Conservation (phyloP, 2,329 filamentous ascomycete genomes). For the Lithohypha guttulata region DNA sequence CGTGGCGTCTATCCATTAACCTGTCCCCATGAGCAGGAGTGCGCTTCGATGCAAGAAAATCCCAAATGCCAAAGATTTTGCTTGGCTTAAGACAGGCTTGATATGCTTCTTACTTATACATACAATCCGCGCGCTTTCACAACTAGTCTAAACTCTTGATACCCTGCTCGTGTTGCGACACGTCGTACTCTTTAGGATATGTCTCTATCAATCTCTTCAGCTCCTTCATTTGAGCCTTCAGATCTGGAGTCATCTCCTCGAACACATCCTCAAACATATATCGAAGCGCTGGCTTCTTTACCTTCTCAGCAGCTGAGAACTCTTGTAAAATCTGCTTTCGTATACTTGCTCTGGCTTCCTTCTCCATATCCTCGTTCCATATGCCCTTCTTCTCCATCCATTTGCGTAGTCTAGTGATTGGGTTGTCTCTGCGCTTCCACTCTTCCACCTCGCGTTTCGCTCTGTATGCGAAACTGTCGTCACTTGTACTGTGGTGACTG, state of each 20-base stretch:
- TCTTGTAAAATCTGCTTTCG: conserved; percentile 70
- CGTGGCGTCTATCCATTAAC: too few relatives aligned
- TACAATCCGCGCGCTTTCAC: not conserved
- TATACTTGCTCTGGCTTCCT: conserved; percentile 52
- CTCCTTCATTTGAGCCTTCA: conserved; percentile 62
- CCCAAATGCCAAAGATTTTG: too few relatives aligned
- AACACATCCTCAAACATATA: conserved; percentile 76
- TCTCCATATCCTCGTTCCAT: conserved; percentile 80
- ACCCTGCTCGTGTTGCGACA: conserved; percentile 64
- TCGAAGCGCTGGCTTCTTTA: conserved; percentile 44
- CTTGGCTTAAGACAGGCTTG: too few relatives aligned
- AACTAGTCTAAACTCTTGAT: conserved; percentile 46
- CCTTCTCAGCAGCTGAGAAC: conserved; percentile 59
- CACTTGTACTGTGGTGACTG: conserved; percentile 89
- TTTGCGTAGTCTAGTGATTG: conserved; percentile 72
- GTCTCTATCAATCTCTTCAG: conserved; percentile 64
- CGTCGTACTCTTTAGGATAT: conserved; percentile 89
- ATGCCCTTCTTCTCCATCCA: conserved; percentile 75
- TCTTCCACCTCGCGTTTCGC: conserved; percentile 88
- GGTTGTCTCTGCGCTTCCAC: conserved; percentile 85
- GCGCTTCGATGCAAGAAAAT: too few relatives aligned
- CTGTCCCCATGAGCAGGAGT: too few relatives aligned
- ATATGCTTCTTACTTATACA: not conserved
- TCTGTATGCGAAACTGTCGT: conserved; percentile 94
- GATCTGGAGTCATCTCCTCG: conserved; percentile 71